Evolutionary conservation across 179 eudicot genomes (phyloP).

Genomic region (Beta lomatogona): DNA sequence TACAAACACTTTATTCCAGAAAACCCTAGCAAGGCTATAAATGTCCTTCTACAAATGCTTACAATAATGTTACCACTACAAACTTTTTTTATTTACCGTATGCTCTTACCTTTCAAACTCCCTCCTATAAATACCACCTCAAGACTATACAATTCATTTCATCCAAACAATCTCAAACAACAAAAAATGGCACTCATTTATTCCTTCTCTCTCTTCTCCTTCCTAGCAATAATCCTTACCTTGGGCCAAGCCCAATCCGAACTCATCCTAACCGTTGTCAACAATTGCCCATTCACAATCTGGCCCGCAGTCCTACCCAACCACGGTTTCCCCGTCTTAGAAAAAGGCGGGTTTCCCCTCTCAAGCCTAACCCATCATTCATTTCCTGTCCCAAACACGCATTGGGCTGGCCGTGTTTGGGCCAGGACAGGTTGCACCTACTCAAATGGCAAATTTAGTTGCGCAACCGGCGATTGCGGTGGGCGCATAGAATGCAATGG

Average conservation of each 20-base stretch:
- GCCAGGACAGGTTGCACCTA: slow-evolving; percentile 42
- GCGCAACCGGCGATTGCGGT: slow-evolving; percentile 51
- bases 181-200: slow-evolving; percentile 22
- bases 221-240: slow-evolving; percentile 19
- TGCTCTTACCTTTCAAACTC: neutral
- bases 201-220: slow-evolving; percentile 1
- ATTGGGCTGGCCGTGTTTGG: slow-evolving; percentile 57
- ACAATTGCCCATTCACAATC: slow-evolving; percentile 56
- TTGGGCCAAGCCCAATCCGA: slow-evolving; percentile 36
- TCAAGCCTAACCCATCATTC: slow-evolving; percentile 46
- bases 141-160: neutral
- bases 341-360: slow-evolving; percentile 49
- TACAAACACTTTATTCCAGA: neutral
- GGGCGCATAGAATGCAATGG: slow-evolving; percentile 44
- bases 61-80: neutral
- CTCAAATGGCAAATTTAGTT: slow-evolving; percentile 34
- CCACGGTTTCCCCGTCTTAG: slow-evolving; percentile 40
- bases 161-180: neutral
- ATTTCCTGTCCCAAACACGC: slow-evolving; percentile 42
- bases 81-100: neutral
- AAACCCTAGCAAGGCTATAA: neutral
- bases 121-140: slow-evolving; percentile 26
- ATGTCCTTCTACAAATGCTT: neutral
- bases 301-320: slow-evolving; percentile 56
- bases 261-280: slow-evolving; percentile 40